Conservation (phyloP, 2,329 filamentous ascomycete species). For the Trichoderma atroviride region DNA sequence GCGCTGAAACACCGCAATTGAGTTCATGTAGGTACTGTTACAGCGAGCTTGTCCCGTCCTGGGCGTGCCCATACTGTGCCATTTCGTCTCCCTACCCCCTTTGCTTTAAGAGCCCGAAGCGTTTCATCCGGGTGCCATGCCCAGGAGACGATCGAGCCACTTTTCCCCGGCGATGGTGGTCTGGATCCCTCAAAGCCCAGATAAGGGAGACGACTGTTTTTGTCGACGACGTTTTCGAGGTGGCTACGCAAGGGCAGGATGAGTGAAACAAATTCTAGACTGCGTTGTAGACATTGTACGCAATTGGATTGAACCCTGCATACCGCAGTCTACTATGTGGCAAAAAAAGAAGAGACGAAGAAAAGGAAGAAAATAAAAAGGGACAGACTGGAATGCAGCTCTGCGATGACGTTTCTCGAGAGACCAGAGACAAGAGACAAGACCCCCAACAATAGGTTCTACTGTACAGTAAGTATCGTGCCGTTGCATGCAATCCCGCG, state of each 20-base stretch:
- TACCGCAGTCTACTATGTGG: background rate
- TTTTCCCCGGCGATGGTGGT: background rate
- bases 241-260: background rate
- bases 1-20: background rate
- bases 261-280: background rate
- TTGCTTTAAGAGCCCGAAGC: background rate
- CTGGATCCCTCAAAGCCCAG: background rate
- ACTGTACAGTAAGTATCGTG: too few species aligned
- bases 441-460: background rate
- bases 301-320: background rate
- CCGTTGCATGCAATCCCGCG: background rate
- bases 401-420: background rate
- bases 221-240: background rate
- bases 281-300: background rate
- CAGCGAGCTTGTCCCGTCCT: background rate
- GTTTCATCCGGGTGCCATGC: conserved; percentile 14
- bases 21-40: background rate
- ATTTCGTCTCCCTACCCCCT: background rate
- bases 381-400: conserved; percentile 8
- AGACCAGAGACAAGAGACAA: background rate
- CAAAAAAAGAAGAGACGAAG: background rate
- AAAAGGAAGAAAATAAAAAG: background rate
- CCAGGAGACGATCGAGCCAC: conserved; percentile 6
- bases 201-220: conserved; percentile 5
- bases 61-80: background rate